Base-by-base conservation (phyloP, 2,329 filamentous ascomycete species). In the Xylaria sp. region DNA sequence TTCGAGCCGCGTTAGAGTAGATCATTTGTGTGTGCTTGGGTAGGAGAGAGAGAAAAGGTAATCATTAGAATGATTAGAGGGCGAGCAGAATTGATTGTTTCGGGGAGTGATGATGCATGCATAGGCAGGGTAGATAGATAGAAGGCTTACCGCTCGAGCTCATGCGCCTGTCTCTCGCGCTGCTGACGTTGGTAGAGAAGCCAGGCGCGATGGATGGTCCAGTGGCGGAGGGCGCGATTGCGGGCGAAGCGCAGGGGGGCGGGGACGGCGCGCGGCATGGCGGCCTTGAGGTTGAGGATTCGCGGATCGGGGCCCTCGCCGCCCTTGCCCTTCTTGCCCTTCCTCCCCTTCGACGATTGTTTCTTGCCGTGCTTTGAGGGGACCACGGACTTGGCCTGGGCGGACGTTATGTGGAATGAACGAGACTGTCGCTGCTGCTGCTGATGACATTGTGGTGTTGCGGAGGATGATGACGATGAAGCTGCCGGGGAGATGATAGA, bases 141-240 rank as follows among this genome's bases (percentile, higher is more conserved):
- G 23, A 23, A 48, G 49, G 71, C 75, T 58, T 71, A 79, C 77
- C 92, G 86, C 82, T 93, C 89, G 56, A 97, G 86, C 79, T 94
- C 93, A 63, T 86, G 83, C 78, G 92, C 86, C 60, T 89, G 86
- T 42, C 84, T 82, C 72, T 87, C 84, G 58, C 90, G 89, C 75
- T 90, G 86, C 78, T 92, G 88, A 74, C 90, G 87, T 75, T 90
- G 89, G 82, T 91, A 92, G 36, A 98, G 86, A 76, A 93, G 87
- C 93, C 94, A 98, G 26, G 95, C 95, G 75, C 96, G 94, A 85
- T 98, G 94, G 81, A 99, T 98, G 60, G 96, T 98, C 96, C 96
- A 99, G 86, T 99, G 96, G 56, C 96, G 93, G 72, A 99, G 89
- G 81, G 90, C 88, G 65, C 96, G 90, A 81, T 92, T 92, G 75